Percentiles rank a stretch among this genome's conserved stretches.
Evolutionary conservation across 177 flowering plant species (phyloP).

Genomic region (Vitis hybrid): DNA sequence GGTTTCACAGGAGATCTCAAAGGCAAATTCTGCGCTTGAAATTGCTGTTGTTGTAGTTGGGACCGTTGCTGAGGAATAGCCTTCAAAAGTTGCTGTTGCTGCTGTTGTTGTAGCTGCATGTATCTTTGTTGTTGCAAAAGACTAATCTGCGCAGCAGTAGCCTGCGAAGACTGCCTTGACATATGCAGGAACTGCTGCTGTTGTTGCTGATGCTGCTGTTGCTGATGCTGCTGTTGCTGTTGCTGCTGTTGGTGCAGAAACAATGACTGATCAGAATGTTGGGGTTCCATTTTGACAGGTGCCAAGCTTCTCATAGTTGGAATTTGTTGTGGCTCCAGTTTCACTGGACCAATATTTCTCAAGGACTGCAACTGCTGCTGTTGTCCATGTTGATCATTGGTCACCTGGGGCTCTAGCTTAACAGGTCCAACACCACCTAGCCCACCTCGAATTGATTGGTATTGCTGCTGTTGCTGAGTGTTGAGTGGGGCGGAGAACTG

Average conservation of each 20-base stretch:
- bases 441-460: constrained; percentile 57
- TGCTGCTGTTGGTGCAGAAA: constrained; percentile 77
- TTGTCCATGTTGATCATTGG: constrained; percentile 60
- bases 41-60: constrained; percentile 62
- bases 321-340: constrained; percentile 77
- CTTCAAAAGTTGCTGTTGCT: constrained; percentile 74
- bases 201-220: constrained; percentile 56
- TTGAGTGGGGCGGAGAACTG: constrained; percentile 52
- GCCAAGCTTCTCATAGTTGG: constrained; percentile 57
- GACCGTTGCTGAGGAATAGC: constrained; percentile 72
- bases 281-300: constrained; percentile 79
- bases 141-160: constrained; percentile 77
- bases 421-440: constrained; percentile 61
- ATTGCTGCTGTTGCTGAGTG: constrained; percentile 52
- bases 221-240: constrained; percentile 58
- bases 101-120: constrained; percentile 60
- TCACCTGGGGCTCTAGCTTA: constrained; percentile 76
- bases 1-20: constrained; percentile 67
- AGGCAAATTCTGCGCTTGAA: constrained; percentile 66
- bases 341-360: constrained; percentile 60
- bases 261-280: constrained; percentile 73
- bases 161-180: constrained; percentile 82
- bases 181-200: constrained; percentile 57
- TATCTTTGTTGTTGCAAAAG: constrained; percentile 79
- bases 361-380: constrained; percentile 65